Base-by-base conservation (phyloP, 306 rosid genomes). In the Clitoria ternatea region DNA sequence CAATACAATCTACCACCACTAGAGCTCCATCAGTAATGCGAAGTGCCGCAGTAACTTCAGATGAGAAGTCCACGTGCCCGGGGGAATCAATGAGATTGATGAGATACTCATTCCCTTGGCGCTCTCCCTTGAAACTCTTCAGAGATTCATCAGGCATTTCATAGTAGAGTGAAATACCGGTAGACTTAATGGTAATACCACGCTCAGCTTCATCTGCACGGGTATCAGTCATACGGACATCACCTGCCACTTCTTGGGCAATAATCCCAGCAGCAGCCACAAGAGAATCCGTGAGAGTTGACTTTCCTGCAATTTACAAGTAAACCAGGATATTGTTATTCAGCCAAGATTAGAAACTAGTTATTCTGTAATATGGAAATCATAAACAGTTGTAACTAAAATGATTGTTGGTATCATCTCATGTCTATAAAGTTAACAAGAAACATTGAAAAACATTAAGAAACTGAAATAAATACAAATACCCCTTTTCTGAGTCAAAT, bases 181-280 rank as follows among this genome's bases (percentile, higher is more conserved):
- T 93, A 0, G 97, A 93, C 74, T 93, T 93, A 1, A 93, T 93
- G 12, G 98, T 93, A 19, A 93, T 90, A 66, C 98, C 98, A 73
- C 98, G 93, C 73, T 90, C 97, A 22, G 98, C 98, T 87, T 93
- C 98, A 73, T 93, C 98, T 0, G 79, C 80, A 13, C 98, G 96
- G 37, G 97, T 93, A 70, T 93, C 98, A 0, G 91, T 93, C 97
- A 93, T 93, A 9, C 98, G 84, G 3, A 93, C 98, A 85, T 93
- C 97, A 64, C 98, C 97, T 3, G 98, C 98, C 45, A 78, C 89
- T 61, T 93, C 96, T 61, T 90, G 97, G 1, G 97, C 97, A 42
- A 93, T 90, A 77, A 93, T 93, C 14, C 98, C 98, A 3, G 96
- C 98, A 53, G 98, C 98, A 80, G 98, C 96, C 14, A 92, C 98